A percentile compares a stretch with the other conserved stretches of the same genome.
phyloP scores from a whole-genome alignment of 176 grass and related monocot species.

The Carex scoparia region DNA sequence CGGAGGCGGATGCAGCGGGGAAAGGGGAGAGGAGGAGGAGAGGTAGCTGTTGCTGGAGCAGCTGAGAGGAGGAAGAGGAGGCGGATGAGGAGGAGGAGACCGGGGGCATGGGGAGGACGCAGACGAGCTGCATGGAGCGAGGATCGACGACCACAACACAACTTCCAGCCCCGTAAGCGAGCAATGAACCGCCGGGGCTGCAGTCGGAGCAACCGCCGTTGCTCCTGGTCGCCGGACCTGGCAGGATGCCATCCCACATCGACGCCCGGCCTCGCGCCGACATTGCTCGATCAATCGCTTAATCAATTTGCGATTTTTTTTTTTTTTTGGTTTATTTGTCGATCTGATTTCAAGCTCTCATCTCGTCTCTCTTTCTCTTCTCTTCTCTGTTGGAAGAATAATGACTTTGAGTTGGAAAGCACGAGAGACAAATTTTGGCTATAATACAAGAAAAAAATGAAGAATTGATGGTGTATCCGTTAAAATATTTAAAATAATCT shows the following conservation, averaged over 20 bases:
- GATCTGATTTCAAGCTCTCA: slow-evolving; percentile 1
- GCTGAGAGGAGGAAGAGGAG: slow-evolving; percentile 23
- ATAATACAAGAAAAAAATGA: background rate
- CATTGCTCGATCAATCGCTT: slow-evolving; percentile 5
- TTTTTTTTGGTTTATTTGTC: background rate
- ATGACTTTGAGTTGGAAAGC: background rate
- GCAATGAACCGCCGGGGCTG: slow-evolving; percentile 58
- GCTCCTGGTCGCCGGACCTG: slow-evolving; percentile 70
- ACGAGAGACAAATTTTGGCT: background rate
- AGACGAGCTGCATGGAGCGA: slow-evolving; percentile 87
- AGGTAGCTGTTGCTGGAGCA: slow-evolving; percentile 5
- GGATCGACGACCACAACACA: slow-evolving; percentile 74
- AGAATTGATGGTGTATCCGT: too few species aligned
- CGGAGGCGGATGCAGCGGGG: slow-evolving; percentile 25
- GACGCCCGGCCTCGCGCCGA: background rate
- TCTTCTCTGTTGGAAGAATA: background rate
- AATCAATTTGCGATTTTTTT: background rate
- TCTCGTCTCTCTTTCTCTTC: background rate
- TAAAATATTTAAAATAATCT: too few species aligned
- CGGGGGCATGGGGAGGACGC: slow-evolving; percentile 81
- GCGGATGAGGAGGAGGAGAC: slow-evolving; percentile 38
- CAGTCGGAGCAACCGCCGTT: slow-evolving; percentile 86
- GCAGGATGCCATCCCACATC: slow-evolving; percentile 42
- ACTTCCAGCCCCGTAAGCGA: slow-evolving; percentile 91
- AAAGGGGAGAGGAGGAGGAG: slow-evolving; percentile 22